Conservation (phyloP, 768 basidiomycete genomes). For the Mycena galericulata region DNA sequence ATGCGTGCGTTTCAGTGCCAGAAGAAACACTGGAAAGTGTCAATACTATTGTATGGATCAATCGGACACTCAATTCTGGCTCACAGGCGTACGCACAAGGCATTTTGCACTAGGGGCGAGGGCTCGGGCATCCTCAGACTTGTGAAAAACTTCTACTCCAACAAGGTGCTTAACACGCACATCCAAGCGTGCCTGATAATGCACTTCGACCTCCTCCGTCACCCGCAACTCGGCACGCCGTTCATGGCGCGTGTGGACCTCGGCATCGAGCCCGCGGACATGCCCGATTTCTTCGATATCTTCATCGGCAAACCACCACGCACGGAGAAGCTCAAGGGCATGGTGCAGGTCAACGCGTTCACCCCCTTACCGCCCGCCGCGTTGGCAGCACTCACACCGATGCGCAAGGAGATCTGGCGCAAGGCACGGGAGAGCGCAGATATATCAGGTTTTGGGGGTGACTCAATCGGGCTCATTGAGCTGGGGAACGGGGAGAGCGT, state of each 20-base stretch:
- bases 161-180: not conserved
- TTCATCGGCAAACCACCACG: not conserved
- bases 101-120: not conserved
- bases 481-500: slow-evolving; percentile 12
- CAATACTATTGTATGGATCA: too few species aligned
- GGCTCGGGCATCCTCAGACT: slow-evolving; percentile 10
- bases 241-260: slow-evolving; percentile 27
- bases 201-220: slow-evolving; percentile 11
- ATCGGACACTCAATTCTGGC: not conserved
- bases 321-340: not conserved
- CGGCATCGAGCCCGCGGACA: slow-evolving; percentile 23
- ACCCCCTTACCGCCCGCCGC: not conserved
- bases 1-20: slow-evolving; percentile 12
- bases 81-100: slow-evolving; percentile 17
- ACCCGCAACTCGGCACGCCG: slow-evolving; percentile 7
- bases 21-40: not conserved
- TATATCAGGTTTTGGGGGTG: not conserved
- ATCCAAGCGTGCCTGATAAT: slow-evolving; percentile 15
- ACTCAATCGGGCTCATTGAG: slow-evolving; percentile 12
- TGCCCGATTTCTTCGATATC: not conserved
- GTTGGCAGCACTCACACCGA: slow-evolving; percentile 9
- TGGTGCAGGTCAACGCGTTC: slow-evolving; percentile 21
- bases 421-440: slow-evolving; percentile 1
- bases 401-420: slow-evolving; percentile 17
- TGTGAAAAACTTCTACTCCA: slow-evolving; percentile 12